Base-by-base conservation (phyloP, 805 yeast species). In the Hanseniaspora valbyensis region DNA sequence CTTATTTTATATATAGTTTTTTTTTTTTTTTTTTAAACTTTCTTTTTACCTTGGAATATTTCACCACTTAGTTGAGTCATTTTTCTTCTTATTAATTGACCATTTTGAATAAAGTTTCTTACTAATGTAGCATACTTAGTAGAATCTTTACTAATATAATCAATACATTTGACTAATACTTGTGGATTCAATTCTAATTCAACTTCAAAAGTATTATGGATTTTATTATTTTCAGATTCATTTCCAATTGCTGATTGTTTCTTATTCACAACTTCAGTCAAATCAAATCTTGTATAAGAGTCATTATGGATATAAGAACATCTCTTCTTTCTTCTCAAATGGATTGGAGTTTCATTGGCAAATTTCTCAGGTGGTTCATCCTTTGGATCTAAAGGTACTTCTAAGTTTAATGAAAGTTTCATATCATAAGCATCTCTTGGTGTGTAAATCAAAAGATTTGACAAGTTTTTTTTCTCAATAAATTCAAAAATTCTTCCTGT, bases 391-490 rank as follows among this genome's bases (percentile, higher is more conserved):
- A 66, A 66, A 0, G 95, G 95, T 53, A 80, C 62, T 76, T 88
- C 96, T 26, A 83, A 65, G 34, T 86, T 77, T 55, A 89, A 66
- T 5, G 94, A 80, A 33, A 88, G 68, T 57, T 95, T 74, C 57
- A 81, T 70, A 65, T 88, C 96, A 61, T 80, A 81, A 64, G 79
- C 71, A 29, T 83, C 77, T 55, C 83, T 81, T 3, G 96, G 96
- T 50, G 82, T 74, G 59, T 76, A 80, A 19, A 88, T 70, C 58
- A 77, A 73, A 51, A 89, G 64, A 60, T 83, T 87, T 2, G 86
- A 76, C n/a, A 87, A 67, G 50, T 90, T 72, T 56, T 77, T 75
- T 60, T 88, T 88, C 54, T 78, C 79, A 48, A 88, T 83, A 39
- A 81, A 81, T 29, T 78, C 79, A 45, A 79, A 78, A 16, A 71